Evolutionary conservation across 257 asterid genomes (phyloP).

Genomic region (Cinchona pubescens): DNA sequence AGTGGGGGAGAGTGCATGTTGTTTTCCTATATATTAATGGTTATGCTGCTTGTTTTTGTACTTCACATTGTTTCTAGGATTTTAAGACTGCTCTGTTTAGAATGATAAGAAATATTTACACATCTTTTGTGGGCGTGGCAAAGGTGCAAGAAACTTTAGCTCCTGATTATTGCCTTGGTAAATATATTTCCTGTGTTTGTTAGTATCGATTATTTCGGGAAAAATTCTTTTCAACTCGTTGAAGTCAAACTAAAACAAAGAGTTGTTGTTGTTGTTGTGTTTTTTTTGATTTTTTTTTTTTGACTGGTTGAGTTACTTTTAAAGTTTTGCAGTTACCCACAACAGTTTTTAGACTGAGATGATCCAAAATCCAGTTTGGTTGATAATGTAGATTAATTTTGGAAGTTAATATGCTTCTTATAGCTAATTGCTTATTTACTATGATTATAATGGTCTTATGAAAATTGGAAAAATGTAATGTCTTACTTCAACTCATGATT

Average conservation of each 20-base stretch:
- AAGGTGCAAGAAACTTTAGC: neutral
- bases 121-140: neutral
- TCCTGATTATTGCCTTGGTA: neutral
- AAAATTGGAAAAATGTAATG: neutral
- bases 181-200: neutral
- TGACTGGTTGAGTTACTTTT: neutral
- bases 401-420: neutral
- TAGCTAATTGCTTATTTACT: too few species aligned
- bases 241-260: neutral
- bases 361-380: neutral
- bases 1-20: neutral
- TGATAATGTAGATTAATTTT: neutral
- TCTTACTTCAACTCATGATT: neutral
- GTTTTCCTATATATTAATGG: neutral
- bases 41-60: neutral
- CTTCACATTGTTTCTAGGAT: neutral
- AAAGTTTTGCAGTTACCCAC: neutral
- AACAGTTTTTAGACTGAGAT: neutral
- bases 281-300: neutral
- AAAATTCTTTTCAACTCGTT: neutral
- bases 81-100: neutral
- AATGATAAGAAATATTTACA: neutral
- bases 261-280: too few species aligned
- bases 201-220: neutral
- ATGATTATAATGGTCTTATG: neutral